Conservation (phyloP, 2,329 filamentous ascomycete species). For the Aureobasidium pullulans region DNA sequence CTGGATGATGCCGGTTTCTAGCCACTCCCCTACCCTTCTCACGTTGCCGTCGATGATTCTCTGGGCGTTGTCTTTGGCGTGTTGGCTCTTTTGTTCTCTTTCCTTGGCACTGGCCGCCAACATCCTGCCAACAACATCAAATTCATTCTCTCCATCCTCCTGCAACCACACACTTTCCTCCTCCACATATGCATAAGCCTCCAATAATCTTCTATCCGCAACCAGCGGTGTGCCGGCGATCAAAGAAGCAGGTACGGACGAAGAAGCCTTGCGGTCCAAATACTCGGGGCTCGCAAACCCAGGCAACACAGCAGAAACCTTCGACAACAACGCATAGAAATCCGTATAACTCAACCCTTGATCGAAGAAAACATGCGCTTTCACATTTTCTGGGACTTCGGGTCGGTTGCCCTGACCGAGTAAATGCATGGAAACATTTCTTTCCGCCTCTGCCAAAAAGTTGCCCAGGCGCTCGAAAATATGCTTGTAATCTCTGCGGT, state of each 20-base stretch:
- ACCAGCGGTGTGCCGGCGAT: constrained; percentile 24
- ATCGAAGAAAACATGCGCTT: constrained; percentile 22
- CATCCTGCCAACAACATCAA: constrained; percentile 24
- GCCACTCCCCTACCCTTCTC: constrained; percentile 4
- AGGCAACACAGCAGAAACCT: constrained; percentile 23
- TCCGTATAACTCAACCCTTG: constrained; percentile 23
- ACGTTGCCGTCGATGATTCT: constrained; percentile 9
- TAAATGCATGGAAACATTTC: constrained; percentile 9
- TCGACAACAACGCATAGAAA: constrained; percentile 23
- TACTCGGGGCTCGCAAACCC: constrained; percentile 24
- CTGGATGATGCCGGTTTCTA: neutral
- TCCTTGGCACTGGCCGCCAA: constrained; percentile 37
- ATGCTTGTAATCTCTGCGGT: constrained; percentile 22
- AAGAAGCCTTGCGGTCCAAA: constrained; percentile 23
- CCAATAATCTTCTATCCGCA: constrained; percentile 20
- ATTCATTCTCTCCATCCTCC: constrained; percentile 20
- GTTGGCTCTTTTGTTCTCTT: constrained; percentile 28
- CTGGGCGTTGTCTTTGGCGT: neutral
- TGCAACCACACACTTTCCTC: constrained; percentile 24
- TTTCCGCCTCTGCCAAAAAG: constrained; percentile 15
- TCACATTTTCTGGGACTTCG: constrained; percentile 19
- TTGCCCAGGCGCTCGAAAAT: constrained; percentile 21
- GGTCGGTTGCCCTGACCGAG: constrained; percentile 17
- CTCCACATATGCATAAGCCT: constrained; percentile 24
- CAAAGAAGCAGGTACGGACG: constrained; percentile 22